Base-by-base conservation (phyloP, 2,329 filamentous ascomycete species). In the Lasiodiplodia gonubiensis region DNA sequence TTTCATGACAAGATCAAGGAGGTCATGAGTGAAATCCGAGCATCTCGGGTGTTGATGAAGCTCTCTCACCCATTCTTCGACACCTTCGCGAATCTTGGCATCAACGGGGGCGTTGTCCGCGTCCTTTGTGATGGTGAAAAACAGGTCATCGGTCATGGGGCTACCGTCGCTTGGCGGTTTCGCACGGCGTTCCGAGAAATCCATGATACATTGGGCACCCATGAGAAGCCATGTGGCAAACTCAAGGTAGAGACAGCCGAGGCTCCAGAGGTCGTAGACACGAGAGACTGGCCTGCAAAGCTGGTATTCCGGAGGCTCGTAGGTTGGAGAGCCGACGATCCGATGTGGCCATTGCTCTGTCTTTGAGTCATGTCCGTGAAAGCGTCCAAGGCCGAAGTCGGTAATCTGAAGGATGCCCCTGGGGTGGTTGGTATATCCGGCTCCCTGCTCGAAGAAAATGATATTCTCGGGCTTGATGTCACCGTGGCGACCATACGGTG, bases 391-490 rank as follows among this genome's bases (percentile, higher is more conserved):
- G 0, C 78, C 78, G 64, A 80, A 76, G 61, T 79, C 78, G 1
- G 77, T 69, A 25, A 80, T 74, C 16, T 74, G 71, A 0, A 80
- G 69, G 3, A 72, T 64, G 2, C 73, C 27, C 14, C 68, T 8
- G 2, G 3, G 18, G 12, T 52, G 27, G 5, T 60, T 39, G 0
- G 54, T 16, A 14, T 27, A 14, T 3, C 14, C 21, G 23, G 49
- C 7, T 2, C n/a, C 21, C 21, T 35, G 33, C 18, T 48, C 23
- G 25, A 75, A 79, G 68, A 73, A 74, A 1, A 80, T 70, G 7
- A 81, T 78, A 30, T 81, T 80, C 11, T 75, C 74, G 0, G 79
- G 75, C 18, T 80, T 81, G 10, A 81, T 72, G 55, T 78, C 73
- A 6, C 77, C 74, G 54, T 79, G 75, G 7, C 75, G 71, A 5